Conservation (phyloP, 768 basidiomycete genomes). For the Russula lepida region DNA sequence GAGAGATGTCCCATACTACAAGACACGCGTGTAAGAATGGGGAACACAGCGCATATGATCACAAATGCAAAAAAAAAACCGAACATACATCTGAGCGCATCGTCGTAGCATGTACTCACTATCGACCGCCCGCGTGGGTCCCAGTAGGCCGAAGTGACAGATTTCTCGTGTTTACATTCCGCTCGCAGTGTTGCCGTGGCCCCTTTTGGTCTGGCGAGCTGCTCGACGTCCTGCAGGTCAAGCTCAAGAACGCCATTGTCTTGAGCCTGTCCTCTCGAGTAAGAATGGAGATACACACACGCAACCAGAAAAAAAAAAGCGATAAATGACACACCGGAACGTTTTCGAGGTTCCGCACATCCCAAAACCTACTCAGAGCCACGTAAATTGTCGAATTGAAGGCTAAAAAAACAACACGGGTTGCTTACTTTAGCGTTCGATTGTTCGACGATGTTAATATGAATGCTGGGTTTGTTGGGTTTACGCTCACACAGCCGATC, state of each 20-base stretch:
- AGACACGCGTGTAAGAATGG: not conserved
- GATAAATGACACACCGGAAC: conserved; percentile 29
- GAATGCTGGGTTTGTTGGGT: conserved; percentile 57
- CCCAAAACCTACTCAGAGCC: conserved; percentile 56
- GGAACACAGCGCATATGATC: too few relatives aligned
- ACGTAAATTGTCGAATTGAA: too few relatives aligned
- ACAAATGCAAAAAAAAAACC: conserved; percentile 24
- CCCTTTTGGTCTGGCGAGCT: conserved; percentile 41
- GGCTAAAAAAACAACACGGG: not conserved
- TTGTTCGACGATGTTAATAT: conserved; percentile 72
- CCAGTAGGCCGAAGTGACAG: conserved; percentile 81
- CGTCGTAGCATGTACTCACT: conserved; percentile 81
- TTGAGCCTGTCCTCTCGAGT: not conserved
- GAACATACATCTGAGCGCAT: conserved; percentile 58
- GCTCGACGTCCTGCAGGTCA: conserved; percentile 37
- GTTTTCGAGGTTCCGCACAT: conserved; percentile 52
- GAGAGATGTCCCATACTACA: conserved; percentile 70
- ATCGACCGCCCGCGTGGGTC: conserved; percentile 71
- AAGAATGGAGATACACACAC: conserved; percentile 23
- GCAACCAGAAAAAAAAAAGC: conserved; percentile 5
- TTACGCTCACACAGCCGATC: conserved; percentile 73
- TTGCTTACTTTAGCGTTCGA: conserved; percentile 54
- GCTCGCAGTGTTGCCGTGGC: conserved; percentile 52
- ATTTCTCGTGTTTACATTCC: conserved; percentile 63
- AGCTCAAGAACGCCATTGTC: conserved; percentile 26